These are phyloP conservation scores for Pouteria campechiana DNA, from an alignment of 179 eudicot genomes.

Conservation along the genomic window DNA sequence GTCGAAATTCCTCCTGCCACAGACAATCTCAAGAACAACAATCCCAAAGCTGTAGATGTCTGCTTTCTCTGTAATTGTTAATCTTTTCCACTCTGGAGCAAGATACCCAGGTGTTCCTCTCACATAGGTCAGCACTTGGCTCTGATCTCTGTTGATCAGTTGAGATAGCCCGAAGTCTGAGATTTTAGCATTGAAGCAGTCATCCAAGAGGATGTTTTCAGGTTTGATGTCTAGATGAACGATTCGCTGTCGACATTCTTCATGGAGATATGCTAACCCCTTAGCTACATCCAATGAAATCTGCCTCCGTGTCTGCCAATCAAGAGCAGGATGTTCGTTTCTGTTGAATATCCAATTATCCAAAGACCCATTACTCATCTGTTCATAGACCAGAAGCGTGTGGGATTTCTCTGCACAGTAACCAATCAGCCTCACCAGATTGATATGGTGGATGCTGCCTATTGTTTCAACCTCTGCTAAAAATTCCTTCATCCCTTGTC, in stretches of 20 bases:
- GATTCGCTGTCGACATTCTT: constrained; percentile 13
- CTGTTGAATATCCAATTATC: constrained; percentile 17
- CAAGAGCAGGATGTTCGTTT: not conserved
- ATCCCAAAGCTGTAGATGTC: constrained; percentile 17
- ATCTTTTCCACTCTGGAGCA: constrained; percentile 10
- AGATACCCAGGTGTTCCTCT: constrained; percentile 19
- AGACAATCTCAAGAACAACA: constrained; percentile 12
- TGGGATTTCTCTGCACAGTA: constrained; percentile 19
- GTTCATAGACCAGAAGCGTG: constrained; percentile 21
- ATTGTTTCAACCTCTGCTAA: constrained; percentile 22
- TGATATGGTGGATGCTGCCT: constrained; percentile 15
- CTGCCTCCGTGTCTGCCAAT: constrained; percentile 6
- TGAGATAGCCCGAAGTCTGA: constrained; percentile 18
- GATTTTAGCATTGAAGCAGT: constrained; percentile 9
- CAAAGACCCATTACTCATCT: constrained; percentile 21
- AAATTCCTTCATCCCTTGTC: constrained; percentile 7
- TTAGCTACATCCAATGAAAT: constrained; percentile 4
- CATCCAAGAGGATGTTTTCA: constrained; percentile 12
- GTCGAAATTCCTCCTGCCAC: constrained; percentile 15
- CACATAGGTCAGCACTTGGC: constrained; percentile 3
- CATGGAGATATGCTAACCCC: constrained; percentile 10
- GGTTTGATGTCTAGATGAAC: constrained; percentile 15
- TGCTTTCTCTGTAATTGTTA: constrained; percentile 5
- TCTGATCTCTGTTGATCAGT: constrained; percentile 9
- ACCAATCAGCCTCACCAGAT: constrained; percentile 12